Base-by-base conservation (phyloP, 2,329 filamentous ascomycete genomes). In the Calycina marina region DNA sequence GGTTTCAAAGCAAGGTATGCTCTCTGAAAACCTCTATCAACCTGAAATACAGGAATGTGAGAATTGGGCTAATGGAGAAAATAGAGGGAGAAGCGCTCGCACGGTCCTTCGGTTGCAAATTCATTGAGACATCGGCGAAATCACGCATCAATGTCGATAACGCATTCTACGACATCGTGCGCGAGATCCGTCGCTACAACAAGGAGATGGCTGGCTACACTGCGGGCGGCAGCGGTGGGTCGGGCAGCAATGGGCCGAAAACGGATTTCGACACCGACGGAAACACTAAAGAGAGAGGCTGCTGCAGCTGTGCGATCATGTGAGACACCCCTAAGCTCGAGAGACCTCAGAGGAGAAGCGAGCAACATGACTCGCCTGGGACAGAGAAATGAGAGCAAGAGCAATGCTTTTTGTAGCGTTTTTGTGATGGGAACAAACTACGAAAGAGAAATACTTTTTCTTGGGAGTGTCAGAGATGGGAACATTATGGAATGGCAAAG, bases 51-150 rank as follows among this genome's bases (percentile, higher is more conserved):
- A n/a, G n/a, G n/a, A n/a, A n/a, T n/a, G n/a, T n/a, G n/a, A n/a
- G n/a, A n/a, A n/a, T n/a, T n/a, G n/a, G n/a, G n/a, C n/a, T n/a
- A n/a, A n/a, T n/a, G n/a, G n/a, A 9, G 5, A 6, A 29, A 28
- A 51, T 59, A 94, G 88, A 96, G 76, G 88, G 88, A 50, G 79
- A 90, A 61, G 71, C 76, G 38, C 66, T 96, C 46, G 88, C 86
- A 42, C 72, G 72, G 48, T 76, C 77, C 43, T 96, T 98, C 58
- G 77, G 77, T 54, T 98, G 90, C 77, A 92, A 90, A 56, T 98
- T 96, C 65, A 93, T 96, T 62, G 90, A 98, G 67, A 96, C 90
- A 9, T 98, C 90, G 25, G 90, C 90, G 46, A 98, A 96, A 65
- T 93, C 86, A 41, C 79, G 88, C 56, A 92, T 90, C 65, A 94